Evolutionary conservation across 2,329 filamentous ascomycete genomes (phyloP), one percentile per base, ranked within the genome.

Genomic region (Penicillium sp.): DNA sequence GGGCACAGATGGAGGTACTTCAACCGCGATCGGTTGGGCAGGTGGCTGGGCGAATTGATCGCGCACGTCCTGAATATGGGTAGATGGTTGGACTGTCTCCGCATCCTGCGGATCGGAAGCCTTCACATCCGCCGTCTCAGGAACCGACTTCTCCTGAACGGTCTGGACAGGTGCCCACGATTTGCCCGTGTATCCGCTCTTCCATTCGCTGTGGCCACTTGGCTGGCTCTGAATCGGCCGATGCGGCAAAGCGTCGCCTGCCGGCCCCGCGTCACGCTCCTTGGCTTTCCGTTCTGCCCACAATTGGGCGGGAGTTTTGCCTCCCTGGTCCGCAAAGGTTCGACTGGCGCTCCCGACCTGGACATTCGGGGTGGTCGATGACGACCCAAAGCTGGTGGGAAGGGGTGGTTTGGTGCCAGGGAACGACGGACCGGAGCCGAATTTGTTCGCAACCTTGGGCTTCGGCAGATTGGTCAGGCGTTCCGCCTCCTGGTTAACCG

Each of bases 211-310:
- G 31, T 81, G 81, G 58, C 89, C 91, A 67, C 89, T 95, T 69
- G 82, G 81, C 72, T 96, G 91, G 49, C 82, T 80, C 49, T 79
- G 72, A 29, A 91, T 77, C 1, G 63, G 54, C 15, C 86, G 82
- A 40, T 84, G 8, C 2, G 27, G 75, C n/a, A 82, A 68, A 2
- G 74, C 61, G 23, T 65, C 66, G 6, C 75, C 60, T 49, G 80
- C 73, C 26, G 79, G 77, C 49, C 71, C 77, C 74, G 73, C 63
- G 22, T 83, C 85, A 55, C 87, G 82, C 72, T 94, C 86, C 57
- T 86, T 87, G 35, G 90, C 93, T 79, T 97, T 97, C 79, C 92
- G 96, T 79, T 99, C 94, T 0, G 93, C 93, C 94, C 94, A 99
- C 33, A 96, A 78, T 74, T 99, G 94, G 27, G 94, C 92, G 6